Evolutionary conservation across 306 rosid genomes (phyloP).

Genomic region (Castanea crenata): DNA sequence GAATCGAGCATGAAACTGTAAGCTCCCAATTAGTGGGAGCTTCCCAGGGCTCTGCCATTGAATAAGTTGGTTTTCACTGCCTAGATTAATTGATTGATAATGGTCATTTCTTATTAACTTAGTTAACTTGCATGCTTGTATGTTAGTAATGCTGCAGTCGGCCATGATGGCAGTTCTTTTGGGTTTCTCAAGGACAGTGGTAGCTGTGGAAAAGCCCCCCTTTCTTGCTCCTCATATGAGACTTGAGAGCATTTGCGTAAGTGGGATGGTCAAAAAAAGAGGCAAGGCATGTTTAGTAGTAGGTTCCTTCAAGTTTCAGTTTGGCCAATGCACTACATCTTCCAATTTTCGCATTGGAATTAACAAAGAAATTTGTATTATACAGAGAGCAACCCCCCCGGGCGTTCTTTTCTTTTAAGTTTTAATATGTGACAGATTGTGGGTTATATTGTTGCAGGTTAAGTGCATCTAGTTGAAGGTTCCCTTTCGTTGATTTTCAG

Average conservation of each 20-base stretch:
- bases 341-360: background rate
- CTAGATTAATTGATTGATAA: background rate
- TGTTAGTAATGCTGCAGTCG: background rate
- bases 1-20: too few relatives aligned
- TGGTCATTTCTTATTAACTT: background rate
- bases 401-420: background rate
- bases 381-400: background rate
- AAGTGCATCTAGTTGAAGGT: background rate
- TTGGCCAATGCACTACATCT: background rate
- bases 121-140: background rate
- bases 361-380: background rate
- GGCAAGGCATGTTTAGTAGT: background rate
- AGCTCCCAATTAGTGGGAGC: too few relatives aligned
- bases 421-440: background rate
- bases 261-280: too few relatives aligned
- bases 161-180: background rate
- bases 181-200: background rate
- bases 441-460: background rate
- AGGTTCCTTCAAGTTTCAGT: background rate
- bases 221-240: too few relatives aligned
- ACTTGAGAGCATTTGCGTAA: too few relatives aligned
- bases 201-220: too few relatives aligned
- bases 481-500: background rate
- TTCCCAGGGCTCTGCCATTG: background rate
- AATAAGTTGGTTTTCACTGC: conserved; percentile 10